Base-by-base conservation (phyloP, 2,329 filamentous ascomycete genomes). In the Colletotrichum tofieldiae region DNA sequence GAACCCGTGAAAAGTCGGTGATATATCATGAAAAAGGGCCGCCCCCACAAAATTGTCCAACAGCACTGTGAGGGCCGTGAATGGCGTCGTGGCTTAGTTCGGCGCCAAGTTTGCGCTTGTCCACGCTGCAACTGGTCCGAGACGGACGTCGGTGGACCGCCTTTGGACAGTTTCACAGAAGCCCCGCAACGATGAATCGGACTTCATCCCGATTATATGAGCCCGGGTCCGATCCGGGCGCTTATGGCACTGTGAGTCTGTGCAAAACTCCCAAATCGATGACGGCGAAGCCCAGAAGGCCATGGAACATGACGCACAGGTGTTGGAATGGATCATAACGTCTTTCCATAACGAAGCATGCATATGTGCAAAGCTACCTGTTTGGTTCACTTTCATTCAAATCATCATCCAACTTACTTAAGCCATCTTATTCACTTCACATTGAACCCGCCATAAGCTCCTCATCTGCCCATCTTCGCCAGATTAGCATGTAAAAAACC, bases 1-100 rank as follows among this genome's bases (percentile, higher is more conserved):
- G 32, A 14, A 65, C 16, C 12, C 35, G 23, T 26, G 35, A 35
- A 5, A 35, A 35, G 35, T 35, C 35, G 35, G 35, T 35, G 35
- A 6, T 8, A 35, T 2, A 35, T 35, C 35, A 35, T 8, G 41
- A 66, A 66, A 51, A 59, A 32, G 55, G 56, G 41, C 51, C 26
- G 65, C 37, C 65, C 65, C 65, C 65, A 67, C 47, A 67, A 32
- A 67, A 67, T 67, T 6, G 65, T 55, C 47, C 65, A 55, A 67
- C 18, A 67, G 49, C 65, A 62, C 65, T 67, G 65, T 62, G 45
- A 41, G 65, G 65, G 58, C 18, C 56, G 65, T 67, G 6, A 55
- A 55, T 1, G 47, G 37, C 26, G 8, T 67, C 49, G 47, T 16
- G 47, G 0, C 47, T 55, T 62, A 37, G 47, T 39, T 39, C 56